phyloP scores from a whole-genome alignment of 768 basidiomycete species.

The Pilatotrama ljubarskyi region DNA sequence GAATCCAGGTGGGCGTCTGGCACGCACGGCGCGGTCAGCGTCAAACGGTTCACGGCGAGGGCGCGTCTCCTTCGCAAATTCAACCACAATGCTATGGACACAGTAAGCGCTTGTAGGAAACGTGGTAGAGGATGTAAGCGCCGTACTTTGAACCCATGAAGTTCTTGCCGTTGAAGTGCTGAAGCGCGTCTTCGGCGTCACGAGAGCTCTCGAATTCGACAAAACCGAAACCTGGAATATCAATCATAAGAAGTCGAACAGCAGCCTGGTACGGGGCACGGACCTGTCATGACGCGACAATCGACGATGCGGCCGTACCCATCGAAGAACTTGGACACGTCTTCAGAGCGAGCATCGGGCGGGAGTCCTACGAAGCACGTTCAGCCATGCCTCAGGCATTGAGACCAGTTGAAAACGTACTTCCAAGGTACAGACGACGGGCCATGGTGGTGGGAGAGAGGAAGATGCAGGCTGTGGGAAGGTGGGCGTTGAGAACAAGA shows the following conservation, averaged over 20 bases:
- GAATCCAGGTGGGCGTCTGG: slow-evolving; percentile 77
- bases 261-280: slow-evolving; percentile 23
- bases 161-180: slow-evolving; percentile 81
- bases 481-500: slow-evolving; percentile 14
- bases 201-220: slow-evolving; percentile 91
- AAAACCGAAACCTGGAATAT: slow-evolving; percentile 86
- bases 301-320: slow-evolving; percentile 87
- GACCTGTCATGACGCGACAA: slow-evolving; percentile 93
- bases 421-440: slow-evolving; percentile 83
- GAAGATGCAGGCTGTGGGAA: slow-evolving; percentile 14
- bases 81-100: slow-evolving; percentile 79
- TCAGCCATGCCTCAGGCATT: neutral
- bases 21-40: slow-evolving; percentile 60
- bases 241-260: too few species aligned
- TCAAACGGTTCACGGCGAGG: slow-evolving; percentile 80
- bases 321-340: slow-evolving; percentile 87
- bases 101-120: neutral
- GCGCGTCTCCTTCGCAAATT: slow-evolving; percentile 92
- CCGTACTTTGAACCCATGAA: slow-evolving; percentile 85
- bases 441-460: slow-evolving; percentile 56
- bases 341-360: slow-evolving; percentile 77
- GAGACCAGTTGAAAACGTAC: slow-evolving; percentile 44
- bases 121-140: neutral
- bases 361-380: slow-evolving; percentile 61
- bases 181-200: slow-evolving; percentile 95